Percentiles rank a stretch among this genome's conserved stretches.
phyloP scores from a whole-genome alignment of 441 rosid genomes.

The Flueggea neowawraea region DNA sequence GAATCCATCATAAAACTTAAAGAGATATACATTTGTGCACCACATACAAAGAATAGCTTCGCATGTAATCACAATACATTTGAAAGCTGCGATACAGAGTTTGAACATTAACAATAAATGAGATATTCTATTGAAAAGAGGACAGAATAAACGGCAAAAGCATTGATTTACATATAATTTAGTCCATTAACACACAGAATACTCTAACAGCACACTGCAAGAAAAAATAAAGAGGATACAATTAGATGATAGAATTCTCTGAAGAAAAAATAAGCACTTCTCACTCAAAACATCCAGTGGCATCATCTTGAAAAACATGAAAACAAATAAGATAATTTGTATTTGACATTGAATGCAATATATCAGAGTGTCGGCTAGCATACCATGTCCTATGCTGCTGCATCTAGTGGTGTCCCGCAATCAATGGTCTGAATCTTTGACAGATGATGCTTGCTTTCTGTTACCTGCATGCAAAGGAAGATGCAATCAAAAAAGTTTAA shows the following conservation, averaged over 20 bases:
- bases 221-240: too few species aligned
- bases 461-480: conserved; percentile 44
- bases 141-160: too few species aligned
- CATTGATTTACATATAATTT: conserved; percentile 19
- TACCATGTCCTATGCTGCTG: conserved; percentile 95
- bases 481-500: conserved; percentile 1
- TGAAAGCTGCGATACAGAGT: too few species aligned
- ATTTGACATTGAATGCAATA: conserved; percentile 5
- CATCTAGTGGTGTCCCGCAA: conserved; percentile 90
- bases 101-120: too few species aligned
- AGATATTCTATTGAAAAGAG: too few species aligned
- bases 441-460: conserved; percentile 68
- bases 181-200: conserved; percentile 59
- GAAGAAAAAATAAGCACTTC: conserved; percentile 84
- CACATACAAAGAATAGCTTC: too few species aligned
- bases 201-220: conserved; percentile 71
- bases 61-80: too few species aligned
- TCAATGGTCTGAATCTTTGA: conserved; percentile 90
- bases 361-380: conserved; percentile 13
- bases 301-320: conserved; percentile 75
- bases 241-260: too few species aligned
- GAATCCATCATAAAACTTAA: too few species aligned
- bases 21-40: too few species aligned
- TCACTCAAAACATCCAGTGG: conserved; percentile 92
- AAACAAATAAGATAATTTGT: conserved; percentile 9